Base-by-base conservation (phyloP, 768 basidiomycete species). In the Leucosporidium yakuticum region DNA sequence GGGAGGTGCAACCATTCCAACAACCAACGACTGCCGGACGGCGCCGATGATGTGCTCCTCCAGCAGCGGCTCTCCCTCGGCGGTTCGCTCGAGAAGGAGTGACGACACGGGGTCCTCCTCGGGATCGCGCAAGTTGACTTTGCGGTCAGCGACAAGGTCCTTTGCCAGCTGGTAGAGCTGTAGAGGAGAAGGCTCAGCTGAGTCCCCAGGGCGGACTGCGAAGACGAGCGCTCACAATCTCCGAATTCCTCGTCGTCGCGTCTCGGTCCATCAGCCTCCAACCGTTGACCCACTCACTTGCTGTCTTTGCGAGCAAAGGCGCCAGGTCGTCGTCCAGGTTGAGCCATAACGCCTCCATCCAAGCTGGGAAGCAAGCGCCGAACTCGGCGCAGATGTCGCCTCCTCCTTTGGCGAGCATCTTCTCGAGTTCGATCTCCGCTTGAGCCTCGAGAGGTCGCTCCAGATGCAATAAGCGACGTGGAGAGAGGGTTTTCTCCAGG, bases 401-500 rank as follows among this genome's bases (percentile, higher is more conserved):
- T 1, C 51, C 51, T 4, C 67, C 67, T 2, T 21, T 49, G 25
- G 20, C 47, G 20, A 67, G 29, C 34, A 58, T 60, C 31, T 31
- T 23, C 27, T 23, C 15, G 8, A 70, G 20, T 31, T 63, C 66
- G 4, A 7, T 14, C 31, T 48, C 54, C 3, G 59, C 62, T 21
- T 58, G 34, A 20, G 32, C 50, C 14, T 49, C 57, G 5, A 69
- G 49, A 12, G 21, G 44, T 1, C 11, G 19, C 17, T 51, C 36
- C 3, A 69, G 29, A 12, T 51, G 6, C 19, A 7, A 5, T 1
- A 69, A 34, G 2, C 68, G 68, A 2, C 55, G 23, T 8, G 68
- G 68, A 48, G 67, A 67, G 23, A 69, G 31, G 1, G 68, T 69
- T 15, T 65, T n/a, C 23, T 69, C 68, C 25, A 69, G 68, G 1